Conservation (phyloP, 345 rosid species). For the Excoecaria agallocha region DNA sequence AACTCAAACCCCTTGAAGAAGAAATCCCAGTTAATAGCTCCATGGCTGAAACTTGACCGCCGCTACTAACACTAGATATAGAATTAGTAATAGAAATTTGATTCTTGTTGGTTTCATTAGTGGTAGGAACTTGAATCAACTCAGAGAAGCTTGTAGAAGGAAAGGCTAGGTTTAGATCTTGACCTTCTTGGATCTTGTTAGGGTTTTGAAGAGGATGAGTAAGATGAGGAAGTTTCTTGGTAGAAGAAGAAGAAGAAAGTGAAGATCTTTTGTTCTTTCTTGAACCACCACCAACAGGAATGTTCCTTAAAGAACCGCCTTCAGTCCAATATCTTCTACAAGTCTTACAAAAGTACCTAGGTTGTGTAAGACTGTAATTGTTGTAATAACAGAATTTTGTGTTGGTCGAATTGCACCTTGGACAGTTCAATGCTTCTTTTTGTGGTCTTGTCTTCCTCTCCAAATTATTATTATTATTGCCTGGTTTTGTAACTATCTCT, state of each 20-base stretch:
- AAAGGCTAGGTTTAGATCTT: slow-evolving; percentile 83
- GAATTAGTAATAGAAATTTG: slow-evolving; percentile 23
- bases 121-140: slow-evolving; percentile 40
- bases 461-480: slow-evolving; percentile 27
- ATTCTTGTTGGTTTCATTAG: slow-evolving; percentile 19
- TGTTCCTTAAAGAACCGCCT: slow-evolving; percentile 92
- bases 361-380: slow-evolving; percentile 97
- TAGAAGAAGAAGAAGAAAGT: slow-evolving; percentile 38
- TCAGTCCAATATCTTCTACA: slow-evolving; percentile 99
- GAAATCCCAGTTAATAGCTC: slow-evolving; percentile 74
- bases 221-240: slow-evolving; percentile 26
- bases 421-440: slow-evolving; percentile 86
- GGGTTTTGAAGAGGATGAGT: slow-evolving; percentile 51
- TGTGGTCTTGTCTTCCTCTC: slow-evolving; percentile 74
- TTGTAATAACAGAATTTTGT: slow-evolving; percentile 98
- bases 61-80: slow-evolving; percentile 18
- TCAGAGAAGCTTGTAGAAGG: slow-evolving; percentile 56
- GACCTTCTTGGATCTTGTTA: slow-evolving; percentile 48
- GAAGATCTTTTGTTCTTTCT: slow-evolving; percentile 92
- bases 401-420: slow-evolving; percentile 92
- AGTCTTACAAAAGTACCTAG: slow-evolving; percentile 93
- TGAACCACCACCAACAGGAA: slow-evolving; percentile 98
- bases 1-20: slow-evolving; percentile 50
- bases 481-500: slow-evolving; percentile 68
- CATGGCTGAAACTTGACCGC: slow-evolving; percentile 51